phyloP scores from a whole-genome alignment of 1,139 yeast species.

The Sugiyamaella novakii region DNA sequence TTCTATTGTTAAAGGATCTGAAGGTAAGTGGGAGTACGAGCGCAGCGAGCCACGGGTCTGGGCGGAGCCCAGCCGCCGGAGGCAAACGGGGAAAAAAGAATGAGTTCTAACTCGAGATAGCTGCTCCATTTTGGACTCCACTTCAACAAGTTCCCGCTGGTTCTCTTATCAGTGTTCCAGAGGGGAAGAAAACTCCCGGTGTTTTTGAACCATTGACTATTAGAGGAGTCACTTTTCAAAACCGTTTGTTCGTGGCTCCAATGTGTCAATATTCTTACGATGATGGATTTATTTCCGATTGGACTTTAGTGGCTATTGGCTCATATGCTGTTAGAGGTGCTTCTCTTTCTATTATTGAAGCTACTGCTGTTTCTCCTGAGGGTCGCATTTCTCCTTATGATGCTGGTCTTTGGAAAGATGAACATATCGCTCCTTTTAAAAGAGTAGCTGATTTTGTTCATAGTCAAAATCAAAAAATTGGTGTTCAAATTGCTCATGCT shows the following conservation, averaged over 20 bases:
- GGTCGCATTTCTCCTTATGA: slow-evolving; percentile 50
- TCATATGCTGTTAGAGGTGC: slow-evolving; percentile 49
- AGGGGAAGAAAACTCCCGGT: slow-evolving; percentile 36
- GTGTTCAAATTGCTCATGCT: slow-evolving; percentile 59
- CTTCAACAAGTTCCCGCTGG: slow-evolving; percentile 36
- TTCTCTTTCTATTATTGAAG: slow-evolving; percentile 56
- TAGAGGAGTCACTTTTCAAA: slow-evolving; percentile 47
- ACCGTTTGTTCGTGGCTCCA: slow-evolving; percentile 58
- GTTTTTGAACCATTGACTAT: slow-evolving; percentile 49
- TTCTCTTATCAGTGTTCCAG: slow-evolving; percentile 25
- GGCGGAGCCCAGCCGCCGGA: neutral
- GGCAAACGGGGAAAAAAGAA: no score
- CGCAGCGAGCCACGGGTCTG: no score
- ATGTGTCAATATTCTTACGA: slow-evolving; percentile 59
- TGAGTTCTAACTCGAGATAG: neutral
- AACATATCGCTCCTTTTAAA: slow-evolving; percentile 52
- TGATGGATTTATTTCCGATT: slow-evolving; percentile 49
- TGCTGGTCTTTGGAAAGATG: slow-evolving; percentile 55
- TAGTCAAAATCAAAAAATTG: slow-evolving; percentile 52
- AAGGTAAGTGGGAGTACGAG: slow-evolving; percentile 5
- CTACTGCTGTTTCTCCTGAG: slow-evolving; percentile 50
- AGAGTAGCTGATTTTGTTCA: slow-evolving; percentile 60
- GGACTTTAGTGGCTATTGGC: slow-evolving; percentile 39
- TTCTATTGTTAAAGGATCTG: slow-evolving; percentile 11
- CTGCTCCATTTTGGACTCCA: slow-evolving; percentile 27